phyloP scores from a whole-genome alignment of 2,329 filamentous ascomycete genomes.

The Colletotrichum shisoi region DNA sequence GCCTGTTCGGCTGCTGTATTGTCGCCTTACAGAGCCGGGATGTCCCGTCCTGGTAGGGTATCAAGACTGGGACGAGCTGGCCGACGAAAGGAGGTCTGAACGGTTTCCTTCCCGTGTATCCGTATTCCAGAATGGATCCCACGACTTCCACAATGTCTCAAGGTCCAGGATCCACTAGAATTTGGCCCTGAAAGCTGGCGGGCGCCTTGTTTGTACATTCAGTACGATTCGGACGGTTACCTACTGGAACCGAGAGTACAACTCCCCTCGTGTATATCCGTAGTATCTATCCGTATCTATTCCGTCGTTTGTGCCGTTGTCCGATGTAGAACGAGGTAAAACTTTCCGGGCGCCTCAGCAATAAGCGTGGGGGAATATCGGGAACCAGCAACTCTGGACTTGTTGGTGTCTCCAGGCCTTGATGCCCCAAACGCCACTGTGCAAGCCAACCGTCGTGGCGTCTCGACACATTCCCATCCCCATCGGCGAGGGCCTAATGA shows the following conservation, averaged over 20 bases:
- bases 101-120: background rate
- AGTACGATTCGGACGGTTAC: background rate
- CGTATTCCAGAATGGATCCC: background rate
- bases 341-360: conserved; percentile 3
- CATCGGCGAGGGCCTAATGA: background rate
- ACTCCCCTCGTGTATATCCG: too few species aligned
- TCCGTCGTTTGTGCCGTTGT: conserved; percentile 1
- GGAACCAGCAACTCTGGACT: conserved; percentile 1
- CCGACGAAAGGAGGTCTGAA: conserved; percentile 2
- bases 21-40: conserved; percentile 27
- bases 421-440: conserved; percentile 14
- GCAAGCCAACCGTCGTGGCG: conserved; percentile 7
- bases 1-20: conserved; percentile 3
- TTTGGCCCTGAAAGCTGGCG: background rate
- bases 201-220: background rate
- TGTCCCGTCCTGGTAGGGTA: conserved; percentile 32
- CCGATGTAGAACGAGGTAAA: background rate
- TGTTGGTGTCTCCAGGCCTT: background rate
- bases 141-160: background rate
- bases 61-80: conserved; percentile 14
- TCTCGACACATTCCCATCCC: conserved; percentile 19
- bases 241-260: background rate
- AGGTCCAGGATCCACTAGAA: background rate
- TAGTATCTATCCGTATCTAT: background rate
- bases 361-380: conserved; percentile 6